Base-by-base conservation (phyloP, 177 flowering plant genomes). In the Vitis hybrid region DNA sequence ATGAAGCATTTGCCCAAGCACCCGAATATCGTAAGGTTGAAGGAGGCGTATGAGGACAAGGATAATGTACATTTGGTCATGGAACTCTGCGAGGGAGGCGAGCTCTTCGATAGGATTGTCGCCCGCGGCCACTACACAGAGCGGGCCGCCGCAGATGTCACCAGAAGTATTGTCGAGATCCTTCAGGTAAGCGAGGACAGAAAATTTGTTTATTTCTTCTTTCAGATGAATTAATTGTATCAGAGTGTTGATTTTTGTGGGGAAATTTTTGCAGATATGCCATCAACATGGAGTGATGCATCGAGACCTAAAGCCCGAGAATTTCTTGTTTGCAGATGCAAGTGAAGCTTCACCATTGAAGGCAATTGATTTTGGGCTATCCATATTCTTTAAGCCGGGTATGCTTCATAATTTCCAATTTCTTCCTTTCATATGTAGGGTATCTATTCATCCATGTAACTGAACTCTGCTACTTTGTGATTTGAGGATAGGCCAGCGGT, bases 31-130 rank as follows among this genome's bases (percentile, higher is more conserved):
- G 96, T 92, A 5, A 74, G 59, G 51, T 77, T 81, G 18, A 87
- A 72, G 71, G 97, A 86, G 79, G 89, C 85, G 10, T 89, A 76
- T 65, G 98, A 94, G 84, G 96, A 90, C 61, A 71, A 61, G 10
- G 85, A 84, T 11, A 83, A 91, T 0, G 77, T 92, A 13, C 84
- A 90, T 77, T 72, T 91, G 19, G 92, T 91, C 0, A 93, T 93
- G 98, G 98, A 93, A 82, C 82, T 88, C 2, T 93, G 97, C 48
- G 82, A 85, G 59, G 98, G 98, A 0, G 97, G 98, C 3, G 96
- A 92, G 81, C 88, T 94, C 7, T 94, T 94, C 48, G 97, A 94
- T 74, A 74, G 94, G 68, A 94, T 94, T 63, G 93, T 90, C 1
- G 75, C 86, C 1, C 63, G 76, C 34, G 98, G 98, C 1, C 97